phyloP scores from a whole-genome alignment of 2,329 filamentous ascomycete genomes.

The Paecilomyces sp. region DNA sequence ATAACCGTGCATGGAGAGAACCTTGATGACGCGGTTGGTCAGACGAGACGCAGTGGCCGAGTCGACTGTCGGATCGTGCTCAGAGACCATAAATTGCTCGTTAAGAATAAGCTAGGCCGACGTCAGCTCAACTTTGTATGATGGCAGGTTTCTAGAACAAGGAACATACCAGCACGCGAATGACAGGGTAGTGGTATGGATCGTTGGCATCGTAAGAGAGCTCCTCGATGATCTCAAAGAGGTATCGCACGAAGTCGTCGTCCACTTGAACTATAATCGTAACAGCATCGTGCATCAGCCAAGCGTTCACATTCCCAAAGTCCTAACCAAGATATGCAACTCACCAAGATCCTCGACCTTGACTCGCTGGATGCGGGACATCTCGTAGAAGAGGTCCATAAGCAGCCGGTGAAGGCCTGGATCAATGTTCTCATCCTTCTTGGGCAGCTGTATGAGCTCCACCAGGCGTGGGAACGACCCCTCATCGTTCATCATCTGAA shows the following conservation, averaged over 20 bases:
- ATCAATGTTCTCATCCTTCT: conserved; percentile 42
- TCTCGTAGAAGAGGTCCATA: conserved; percentile 89
- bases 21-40: conserved; percentile 91
- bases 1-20: conserved; percentile 72
- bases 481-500: conserved; percentile 81
- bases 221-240: conserved; percentile 83
- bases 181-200: conserved; percentile 92
- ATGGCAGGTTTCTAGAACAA: background rate
- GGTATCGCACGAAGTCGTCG: conserved; percentile 74
- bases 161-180: conserved; percentile 72
- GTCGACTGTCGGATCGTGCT: conserved; percentile 45
- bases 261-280: conserved; percentile 46
- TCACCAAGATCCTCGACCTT: conserved; percentile 67
- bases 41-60: conserved; percentile 44
- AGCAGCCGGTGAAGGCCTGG: conserved; percentile 69
- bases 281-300: background rate
- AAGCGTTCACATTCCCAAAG: background rate
- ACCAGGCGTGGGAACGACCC: conserved; percentile 76
- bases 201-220: conserved; percentile 81
- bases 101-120: conserved; percentile 74
- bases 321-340: conserved; percentile 22
- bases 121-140: conserved; percentile 9
- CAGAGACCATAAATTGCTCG: conserved; percentile 90
- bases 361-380: conserved; percentile 84
- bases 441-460: conserved; percentile 65